Base-by-base conservation (phyloP, 192 early-diverging fungal genomes). In the Backusella luteola region DNA sequence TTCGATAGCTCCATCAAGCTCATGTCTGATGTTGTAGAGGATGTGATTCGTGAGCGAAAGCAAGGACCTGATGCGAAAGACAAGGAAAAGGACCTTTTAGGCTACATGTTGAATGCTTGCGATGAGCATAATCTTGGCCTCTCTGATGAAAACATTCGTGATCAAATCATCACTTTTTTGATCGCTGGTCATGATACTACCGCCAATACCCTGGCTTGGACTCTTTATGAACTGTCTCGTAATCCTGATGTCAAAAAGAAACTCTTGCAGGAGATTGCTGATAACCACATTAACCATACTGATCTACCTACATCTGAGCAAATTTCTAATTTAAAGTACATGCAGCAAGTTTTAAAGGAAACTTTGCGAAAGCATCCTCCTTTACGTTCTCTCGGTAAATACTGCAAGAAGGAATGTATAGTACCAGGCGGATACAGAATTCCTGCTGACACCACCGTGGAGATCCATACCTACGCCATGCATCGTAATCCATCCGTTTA, bases 111-210 rank as follows among this genome's bases (percentile, higher is more conserved):
- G 73, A 88, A 76, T 66, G 84, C 85, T 8, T 67, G 74, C 2
- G 84, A 76, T 39, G 74, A 80, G 9, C 71, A 85, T 36, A 68
- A 77, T 35, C 78, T 85, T 4, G 69, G 73, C 14, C 46, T 87
- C 7, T 29, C 44, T 14, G 85, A 89, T 73, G 76, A 73, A 34
- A 63, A 86, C 6, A 91, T 91, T 34, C 86, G 87, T 34, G 89
- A 91, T 75, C 84, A 91, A 75, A 83, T 91, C 26, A 81, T 89
- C 67, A 89, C 88, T 19, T 87, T 91, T 53, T 66, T 89, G 76
- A 87, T 90, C 74, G 87, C 87, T 14, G 89, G 86, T 17, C 86
- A 88, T 67, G 75, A 81, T 21, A 81, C 80, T 0, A 81, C 80
- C 15, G 73, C 75, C 12, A 70, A 72, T 29, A 73, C 73, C 38